Conservation (phyloP, 2,329 filamentous ascomycete species). For the Colletotrichum lupini region DNA sequence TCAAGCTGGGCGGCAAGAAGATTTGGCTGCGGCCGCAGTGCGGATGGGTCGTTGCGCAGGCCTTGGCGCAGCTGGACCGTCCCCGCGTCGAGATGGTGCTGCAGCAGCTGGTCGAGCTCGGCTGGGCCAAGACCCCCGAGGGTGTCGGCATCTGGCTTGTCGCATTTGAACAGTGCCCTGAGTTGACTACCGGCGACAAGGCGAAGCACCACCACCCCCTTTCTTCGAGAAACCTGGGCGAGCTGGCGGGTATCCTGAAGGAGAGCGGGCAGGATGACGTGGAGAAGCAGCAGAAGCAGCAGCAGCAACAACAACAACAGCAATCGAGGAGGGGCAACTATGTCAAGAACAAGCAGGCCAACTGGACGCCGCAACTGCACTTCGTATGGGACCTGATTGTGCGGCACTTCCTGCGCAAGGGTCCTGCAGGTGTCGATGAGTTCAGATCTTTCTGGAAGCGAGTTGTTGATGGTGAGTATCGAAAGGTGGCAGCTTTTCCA, state of each 20-base stretch:
- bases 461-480: constrained; percentile 81
- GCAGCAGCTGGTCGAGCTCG: constrained; percentile 72
- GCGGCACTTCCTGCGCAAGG: constrained; percentile 57
- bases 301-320: constrained; percentile 41
- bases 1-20: constrained; percentile 82
- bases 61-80: constrained; percentile 69
- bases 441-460: constrained; percentile 88
- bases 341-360: constrained; percentile 70
- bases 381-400: constrained; percentile 90
- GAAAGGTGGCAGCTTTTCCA: background rate
- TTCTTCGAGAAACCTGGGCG: constrained; percentile 72
- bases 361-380: constrained; percentile 83
- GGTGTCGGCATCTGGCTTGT: constrained; percentile 90
- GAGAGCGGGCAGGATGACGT: constrained; percentile 70
- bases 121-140: constrained; percentile 83
- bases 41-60: constrained; percentile 82
- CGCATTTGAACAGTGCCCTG: constrained; percentile 71
- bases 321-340: constrained; percentile 19
- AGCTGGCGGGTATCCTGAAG: constrained; percentile 82
- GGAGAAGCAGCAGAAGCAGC: constrained; percentile 43
- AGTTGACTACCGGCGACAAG: constrained; percentile 58
- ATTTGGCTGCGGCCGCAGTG: constrained; percentile 92
- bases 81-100: constrained; percentile 63
- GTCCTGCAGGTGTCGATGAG: constrained; percentile 51
- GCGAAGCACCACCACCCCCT: constrained; percentile 86